These are phyloP conservation scores for Kodamaea fungicola DNA, from an alignment of 1,139 yeast genomes.

Conservation along the genomic window DNA sequence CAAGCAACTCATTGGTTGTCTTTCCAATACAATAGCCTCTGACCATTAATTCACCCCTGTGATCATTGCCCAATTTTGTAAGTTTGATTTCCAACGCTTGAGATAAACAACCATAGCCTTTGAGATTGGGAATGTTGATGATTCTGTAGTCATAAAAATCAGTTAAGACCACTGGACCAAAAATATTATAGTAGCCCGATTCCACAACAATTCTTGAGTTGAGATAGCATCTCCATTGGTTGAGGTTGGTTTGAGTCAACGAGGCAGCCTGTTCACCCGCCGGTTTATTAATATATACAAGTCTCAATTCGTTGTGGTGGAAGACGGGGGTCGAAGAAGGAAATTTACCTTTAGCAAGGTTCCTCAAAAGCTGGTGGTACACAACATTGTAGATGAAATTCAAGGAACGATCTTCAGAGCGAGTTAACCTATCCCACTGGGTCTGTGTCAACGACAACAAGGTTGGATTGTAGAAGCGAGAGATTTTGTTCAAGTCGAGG, in stretches of 20 bases:
- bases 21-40: conserved; percentile 71
- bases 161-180: conserved; percentile 59
- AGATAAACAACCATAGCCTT: conserved; percentile 43
- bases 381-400: conserved; percentile 13
- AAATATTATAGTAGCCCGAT: conserved; percentile 39
- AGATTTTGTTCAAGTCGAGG: conserved; percentile 11
- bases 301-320: conserved; percentile 24
- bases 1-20: conserved; percentile 20
- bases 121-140: conserved; percentile 12
- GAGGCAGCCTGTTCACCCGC: conserved; percentile 10
- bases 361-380: conserved; percentile 17
- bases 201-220: conserved; percentile 55
- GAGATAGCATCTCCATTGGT: conserved; percentile 42
- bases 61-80: conserved; percentile 25
- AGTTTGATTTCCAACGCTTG: conserved; percentile 52
- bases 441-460: conserved; percentile 20
- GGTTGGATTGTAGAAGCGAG: conserved; percentile 17
- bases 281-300: conserved; percentile 36
- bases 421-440: conserved; percentile 9
- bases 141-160: conserved; percentile 64
- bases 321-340: conserved; percentile 12
- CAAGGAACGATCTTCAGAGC: conserved; percentile 8
- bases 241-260: conserved; percentile 30
- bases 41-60: conserved; percentile 50
- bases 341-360: conserved; percentile 30